Conservation (phyloP, 202 grass and related monocot genomes). For the Dendrocalamus latiflorus region DNA sequence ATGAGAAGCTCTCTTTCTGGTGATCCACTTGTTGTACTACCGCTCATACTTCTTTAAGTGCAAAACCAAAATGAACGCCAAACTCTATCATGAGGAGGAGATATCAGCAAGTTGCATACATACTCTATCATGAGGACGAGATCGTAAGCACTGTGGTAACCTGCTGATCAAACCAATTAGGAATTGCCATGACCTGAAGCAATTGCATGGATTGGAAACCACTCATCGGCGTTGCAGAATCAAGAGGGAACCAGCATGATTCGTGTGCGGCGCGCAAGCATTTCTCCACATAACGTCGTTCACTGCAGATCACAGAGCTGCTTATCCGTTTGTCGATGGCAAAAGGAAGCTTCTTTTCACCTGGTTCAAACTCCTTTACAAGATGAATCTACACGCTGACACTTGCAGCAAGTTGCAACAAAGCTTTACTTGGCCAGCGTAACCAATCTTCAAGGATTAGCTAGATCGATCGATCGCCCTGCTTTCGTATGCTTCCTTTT, state of each 20-base stretch:
- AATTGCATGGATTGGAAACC: neutral
- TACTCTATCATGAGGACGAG: too few species aligned
- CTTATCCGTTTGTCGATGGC: neutral
- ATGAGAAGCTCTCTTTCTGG: too few species aligned
- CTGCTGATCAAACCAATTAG: neutral
- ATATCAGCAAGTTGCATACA: too few species aligned
- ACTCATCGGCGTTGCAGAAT: neutral
- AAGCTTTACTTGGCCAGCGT: neutral
- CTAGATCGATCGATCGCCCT: neutral
- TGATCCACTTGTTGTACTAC: too few species aligned
- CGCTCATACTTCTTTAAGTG: too few species aligned
- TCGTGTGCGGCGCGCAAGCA: neutral
- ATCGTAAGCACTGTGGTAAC: too few species aligned
- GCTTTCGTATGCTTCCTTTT: too few species aligned
- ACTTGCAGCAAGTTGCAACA: neutral
- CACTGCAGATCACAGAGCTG: neutral
- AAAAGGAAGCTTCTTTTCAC: neutral
- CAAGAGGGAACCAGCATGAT: too few species aligned
- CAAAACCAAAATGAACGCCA: too few species aligned
- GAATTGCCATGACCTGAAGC: neutral
- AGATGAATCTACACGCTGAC: neutral
- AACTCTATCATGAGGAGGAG: too few species aligned
- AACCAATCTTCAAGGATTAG: neutral
- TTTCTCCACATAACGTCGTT: slow-evolving; percentile 7
- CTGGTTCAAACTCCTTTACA: neutral